Base-by-base conservation (phyloP, 805 yeast species). In the Yarrowia yakushimensis region DNA sequence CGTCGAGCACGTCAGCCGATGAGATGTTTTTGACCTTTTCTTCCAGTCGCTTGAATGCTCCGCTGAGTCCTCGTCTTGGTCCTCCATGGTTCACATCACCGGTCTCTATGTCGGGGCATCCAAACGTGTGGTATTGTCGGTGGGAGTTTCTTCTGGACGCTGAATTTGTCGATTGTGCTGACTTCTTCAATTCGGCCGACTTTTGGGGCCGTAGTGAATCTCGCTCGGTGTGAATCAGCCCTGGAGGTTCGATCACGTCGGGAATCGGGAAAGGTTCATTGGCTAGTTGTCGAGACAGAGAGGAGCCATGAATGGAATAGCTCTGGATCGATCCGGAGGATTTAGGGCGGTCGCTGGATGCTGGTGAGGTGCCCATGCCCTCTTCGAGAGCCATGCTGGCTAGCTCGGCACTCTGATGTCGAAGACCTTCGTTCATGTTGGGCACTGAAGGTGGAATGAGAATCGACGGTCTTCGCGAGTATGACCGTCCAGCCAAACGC, bases 371-470 rank as follows among this genome's bases (percentile, higher is more conserved):
- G 4, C 43, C 42, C 59, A 52, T 52, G 33, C 48, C 48, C 13
- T 55, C 61, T 17, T 55, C 48, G 12, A 59, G 62, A 3, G 62
- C 62, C 55, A 42, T 20, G 15, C 18, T 34, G 20, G 62, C 62
- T 6, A 59, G 34, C 30, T 42, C 42, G 17, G 52, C 62, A 25
- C 39, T 43, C 34, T 59, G 62, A n/a, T 59, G 62, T 33, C 62
- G 52, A 13, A 59, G 62, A 4, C 36, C 33, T 10, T 59, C 43
- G 27, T 59, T 42, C 42, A 43, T 36, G 36, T 34, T 42, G 54
- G 62, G 62, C 18, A 45, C 54, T 20, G 52, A 31, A 13, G 61
- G 48, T 11, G 52, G 45, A 9, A 36, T 10, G 33, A 33, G 25
- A 33, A 59, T 43, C n/a, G 61, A 55, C 37, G 46, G 17, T 41